Evolutionary conservation across 2,329 filamentous ascomycete species (phyloP).

Genomic region (Teratosphaeria gauchensis): DNA sequence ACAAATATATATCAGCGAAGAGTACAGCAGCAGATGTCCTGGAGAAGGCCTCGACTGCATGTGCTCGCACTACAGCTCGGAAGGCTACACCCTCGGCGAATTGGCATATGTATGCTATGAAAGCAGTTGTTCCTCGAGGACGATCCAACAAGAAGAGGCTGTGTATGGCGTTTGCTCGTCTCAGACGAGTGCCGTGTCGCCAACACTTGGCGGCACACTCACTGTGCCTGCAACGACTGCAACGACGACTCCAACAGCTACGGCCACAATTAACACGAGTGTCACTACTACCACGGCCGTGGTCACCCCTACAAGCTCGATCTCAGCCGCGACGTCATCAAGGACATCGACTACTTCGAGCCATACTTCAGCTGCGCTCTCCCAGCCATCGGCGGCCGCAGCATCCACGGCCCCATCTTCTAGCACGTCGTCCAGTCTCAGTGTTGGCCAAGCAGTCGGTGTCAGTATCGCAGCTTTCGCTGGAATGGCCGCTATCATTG

Average conservation of each 20-base stretch:
- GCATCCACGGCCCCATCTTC: background rate
- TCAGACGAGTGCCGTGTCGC: slow-evolving; percentile 12
- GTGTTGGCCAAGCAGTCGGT: slow-evolving; percentile 24
- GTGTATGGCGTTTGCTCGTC: slow-evolving; percentile 21
- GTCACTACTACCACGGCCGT: slow-evolving; percentile 1
- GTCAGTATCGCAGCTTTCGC: slow-evolving; percentile 24
- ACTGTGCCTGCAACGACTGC: slow-evolving; percentile 11
- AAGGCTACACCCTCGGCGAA: slow-evolving; percentile 26
- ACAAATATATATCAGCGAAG: slow-evolving; percentile 12
- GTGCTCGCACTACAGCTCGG: slow-evolving; percentile 21
- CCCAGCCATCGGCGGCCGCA: background rate
- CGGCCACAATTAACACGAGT: background rate
- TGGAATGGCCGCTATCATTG: slow-evolving; percentile 15
- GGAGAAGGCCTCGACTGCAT: slow-evolving; percentile 17
- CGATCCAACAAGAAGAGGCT: slow-evolving; percentile 1
- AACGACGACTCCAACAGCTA: background rate
- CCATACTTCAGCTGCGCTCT: background rate
- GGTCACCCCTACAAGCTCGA: background rate
- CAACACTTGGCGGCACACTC: slow-evolving; percentile 18
- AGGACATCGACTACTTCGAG: background rate
- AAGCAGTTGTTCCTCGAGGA: slow-evolving; percentile 7
- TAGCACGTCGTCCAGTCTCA: slow-evolving; percentile 12
- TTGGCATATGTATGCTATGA: slow-evolving; percentile 19
- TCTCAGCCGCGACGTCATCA: background rate
- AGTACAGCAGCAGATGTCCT: slow-evolving; percentile 11